Conservation (phyloP, 75 land plant genomes). For the Sequoia sempervirens region DNA sequence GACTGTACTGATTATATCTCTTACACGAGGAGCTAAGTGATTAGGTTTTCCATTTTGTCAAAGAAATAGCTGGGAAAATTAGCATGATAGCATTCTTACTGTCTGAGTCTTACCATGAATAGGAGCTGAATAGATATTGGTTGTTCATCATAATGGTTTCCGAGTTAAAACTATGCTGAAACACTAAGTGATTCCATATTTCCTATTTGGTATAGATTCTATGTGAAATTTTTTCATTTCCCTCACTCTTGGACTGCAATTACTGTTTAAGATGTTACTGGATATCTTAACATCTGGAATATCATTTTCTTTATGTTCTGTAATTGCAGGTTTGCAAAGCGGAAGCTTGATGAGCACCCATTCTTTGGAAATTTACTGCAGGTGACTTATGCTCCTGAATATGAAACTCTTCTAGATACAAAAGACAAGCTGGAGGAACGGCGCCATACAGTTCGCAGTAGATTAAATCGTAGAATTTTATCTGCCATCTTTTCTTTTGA, state of each 20-base stretch:
- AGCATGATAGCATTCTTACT: neutral
- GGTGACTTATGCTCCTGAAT: slow-evolving; percentile 82
- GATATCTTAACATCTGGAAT: neutral
- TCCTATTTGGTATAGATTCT: neutral
- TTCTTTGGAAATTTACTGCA: slow-evolving; percentile 78
- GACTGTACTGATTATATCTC: neutral
- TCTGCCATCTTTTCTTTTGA: neutral
- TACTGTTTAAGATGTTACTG: neutral
- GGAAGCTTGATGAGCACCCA: slow-evolving; percentile 81
- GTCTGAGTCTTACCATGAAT: neutral
- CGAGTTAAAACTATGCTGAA: neutral
- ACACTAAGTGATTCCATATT: neutral
- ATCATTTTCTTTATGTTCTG: neutral
- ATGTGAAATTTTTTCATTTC: neutral
- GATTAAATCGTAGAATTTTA: slow-evolving; percentile 51
- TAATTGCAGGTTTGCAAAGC: slow-evolving; percentile 80
- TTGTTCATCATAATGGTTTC: neutral
- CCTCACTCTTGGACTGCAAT: neutral
- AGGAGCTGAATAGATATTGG: neutral
- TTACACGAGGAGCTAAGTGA: neutral
- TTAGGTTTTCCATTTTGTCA: neutral
- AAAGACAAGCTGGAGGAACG: slow-evolving; percentile 86
- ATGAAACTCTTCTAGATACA: slow-evolving; percentile 70
- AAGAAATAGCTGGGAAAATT: neutral
- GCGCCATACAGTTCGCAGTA: slow-evolving; percentile 58